Conservation (phyloP, 2,329 filamentous ascomycete genomes). For the Dactylella cylindrospora region DNA sequence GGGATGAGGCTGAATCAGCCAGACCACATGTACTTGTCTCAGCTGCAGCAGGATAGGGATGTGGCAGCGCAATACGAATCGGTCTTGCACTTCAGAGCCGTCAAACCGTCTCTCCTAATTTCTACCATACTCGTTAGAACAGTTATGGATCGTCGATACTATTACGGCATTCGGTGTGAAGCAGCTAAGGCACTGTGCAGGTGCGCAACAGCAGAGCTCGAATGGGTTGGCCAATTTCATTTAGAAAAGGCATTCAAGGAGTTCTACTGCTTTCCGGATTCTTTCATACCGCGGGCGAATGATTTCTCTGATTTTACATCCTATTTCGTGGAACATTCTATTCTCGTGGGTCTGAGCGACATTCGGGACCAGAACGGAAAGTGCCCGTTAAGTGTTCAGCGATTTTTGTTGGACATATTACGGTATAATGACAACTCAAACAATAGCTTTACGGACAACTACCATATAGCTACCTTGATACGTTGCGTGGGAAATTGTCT, state of each 20-base stretch:
- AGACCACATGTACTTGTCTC: constrained; percentile 96
- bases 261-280: constrained; percentile 79
- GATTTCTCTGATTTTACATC: constrained; percentile 84
- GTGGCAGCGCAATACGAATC: constrained; percentile 82
- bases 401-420: constrained; percentile 83
- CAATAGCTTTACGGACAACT: constrained; percentile 83
- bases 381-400: constrained; percentile 75
- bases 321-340: constrained; percentile 81
- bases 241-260: constrained; percentile 82
- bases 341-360: constrained; percentile 75
- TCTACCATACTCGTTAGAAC: constrained; percentile 89
- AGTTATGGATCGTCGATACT: constrained; percentile 87
- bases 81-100: constrained; percentile 66
- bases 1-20: constrained; percentile 80
- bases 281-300: constrained; percentile 79
- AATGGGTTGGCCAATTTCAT: constrained; percentile 79
- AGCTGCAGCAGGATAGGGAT: constrained; percentile 94
- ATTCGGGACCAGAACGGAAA: constrained; percentile 74
- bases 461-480: constrained; percentile 83
- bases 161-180: constrained; percentile 84
- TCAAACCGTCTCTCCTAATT: constrained; percentile 69
- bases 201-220: constrained; percentile 69
- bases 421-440: constrained; percentile 92
- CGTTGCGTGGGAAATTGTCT: constrained; percentile 58
- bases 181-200: constrained; percentile 74